Percentiles rank a stretch among this genome's conserved stretches.
phyloP scores from a whole-genome alignment of 345 rosid species.

The Rhizophora mangle region DNA sequence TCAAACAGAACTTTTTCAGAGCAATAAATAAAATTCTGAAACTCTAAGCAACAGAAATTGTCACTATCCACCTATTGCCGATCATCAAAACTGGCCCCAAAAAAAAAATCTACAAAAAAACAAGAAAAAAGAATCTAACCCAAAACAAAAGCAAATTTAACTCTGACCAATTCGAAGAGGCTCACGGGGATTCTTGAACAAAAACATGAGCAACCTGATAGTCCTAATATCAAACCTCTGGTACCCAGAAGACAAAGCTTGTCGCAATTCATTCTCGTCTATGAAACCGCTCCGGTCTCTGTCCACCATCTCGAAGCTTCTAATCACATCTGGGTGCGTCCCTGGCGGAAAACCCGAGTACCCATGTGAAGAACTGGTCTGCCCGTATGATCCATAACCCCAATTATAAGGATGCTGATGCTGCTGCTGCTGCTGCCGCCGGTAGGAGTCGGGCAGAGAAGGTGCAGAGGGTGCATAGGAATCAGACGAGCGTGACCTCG shows the following conservation, averaged over 20 bases:
- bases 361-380: constrained; percentile 11
- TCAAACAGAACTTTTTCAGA: not conserved
- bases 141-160: not conserved
- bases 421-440: constrained; percentile 10
- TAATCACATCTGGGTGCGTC: constrained; percentile 46
- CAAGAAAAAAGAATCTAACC: not conserved
- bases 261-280: constrained; percentile 59
- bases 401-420: not conserved
- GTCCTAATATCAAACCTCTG: constrained; percentile 48
- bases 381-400: constrained; percentile 18
- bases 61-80: not conserved
- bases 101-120: not conserved
- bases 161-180: constrained; percentile 42
- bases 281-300: constrained; percentile 60
- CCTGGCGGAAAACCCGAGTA: constrained; percentile 44
- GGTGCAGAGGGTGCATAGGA: constrained; percentile 49
- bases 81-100: not conserved
- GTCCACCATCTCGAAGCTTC: constrained; percentile 59
- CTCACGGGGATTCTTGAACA: constrained; percentile 58
- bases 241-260: constrained; percentile 52
- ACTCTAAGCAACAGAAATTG: too few species aligned
- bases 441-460: constrained; percentile 37
- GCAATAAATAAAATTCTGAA: not conserved
- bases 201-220: constrained; percentile 55
- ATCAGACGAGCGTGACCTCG: constrained; percentile 11